Evolutionary conservation across 2,329 filamentous ascomycete species (phyloP), one percentile per base, ranked within the genome.

Genomic region (Pseudonectria foliicola): DNA sequence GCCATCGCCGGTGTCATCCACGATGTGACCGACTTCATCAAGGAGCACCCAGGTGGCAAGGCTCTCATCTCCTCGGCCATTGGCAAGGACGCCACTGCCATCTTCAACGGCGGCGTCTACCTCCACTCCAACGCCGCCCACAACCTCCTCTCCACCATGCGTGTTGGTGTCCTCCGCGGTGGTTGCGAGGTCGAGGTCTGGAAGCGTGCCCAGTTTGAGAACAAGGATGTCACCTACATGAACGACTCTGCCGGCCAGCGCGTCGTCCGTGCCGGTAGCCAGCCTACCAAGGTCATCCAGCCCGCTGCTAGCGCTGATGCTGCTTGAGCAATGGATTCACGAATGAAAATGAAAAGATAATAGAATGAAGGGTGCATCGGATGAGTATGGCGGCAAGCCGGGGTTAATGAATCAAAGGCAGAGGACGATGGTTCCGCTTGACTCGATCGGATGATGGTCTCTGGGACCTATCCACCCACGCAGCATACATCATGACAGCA

Each of bases 61-160:
- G 83, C 85, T 27, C 81, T 93, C 66, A 92, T 93, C 67, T 77
- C 69, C 48, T 84, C 82, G 18, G 85, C 80, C 33, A 75, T 93
- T 38, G 86, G 86, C 60, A 92, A 92, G 70, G 86, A 93, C 45
- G 85, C 85, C 36, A 92, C 86, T 12, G 84, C 85, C 50, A 86
- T 89, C 65, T 93, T 93, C 76, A 93, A 93, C 62, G 86, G 86
- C 46, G 86, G 86, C 65, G 83, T 93, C 43, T 93, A 93, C 69
- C 76, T 82, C 60, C 86, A 93, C 71, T 87, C 82, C 59, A 93
- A 93, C 65, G 86, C 85, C 37, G 86, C 86, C 25, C 86, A 93
- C 72, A 93, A 93, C 67, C 64, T 92, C 42, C 73, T 93, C 44
- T 88, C 83, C 7, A 92, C 85, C 48, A 92, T 92, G 85, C 76